Evolutionary conservation across 75 land plant species (phyloP).

Genomic region (Ceratopteris richardii): DNA sequence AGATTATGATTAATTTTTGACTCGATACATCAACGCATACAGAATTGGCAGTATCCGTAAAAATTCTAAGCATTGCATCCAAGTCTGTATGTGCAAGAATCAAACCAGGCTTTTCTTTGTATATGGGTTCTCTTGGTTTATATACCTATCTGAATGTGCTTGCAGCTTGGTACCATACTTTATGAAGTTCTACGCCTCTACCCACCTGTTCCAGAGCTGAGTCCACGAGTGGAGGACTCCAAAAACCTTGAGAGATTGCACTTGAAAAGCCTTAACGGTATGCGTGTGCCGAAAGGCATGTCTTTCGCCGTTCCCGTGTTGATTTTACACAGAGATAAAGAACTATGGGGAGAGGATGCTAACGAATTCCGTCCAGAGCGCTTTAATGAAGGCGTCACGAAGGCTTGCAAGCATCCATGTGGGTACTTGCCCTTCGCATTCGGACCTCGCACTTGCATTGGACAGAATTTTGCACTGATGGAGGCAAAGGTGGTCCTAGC

Average conservation of each 20-base stretch:
- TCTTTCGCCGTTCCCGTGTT: slow-evolving; percentile 29
- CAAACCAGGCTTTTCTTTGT: too few species aligned
- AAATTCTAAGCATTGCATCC: too few species aligned
- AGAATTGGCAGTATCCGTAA: too few species aligned
- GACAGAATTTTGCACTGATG: slow-evolving; percentile 39
- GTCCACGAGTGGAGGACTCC: slow-evolving; percentile 10
- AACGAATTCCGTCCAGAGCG: slow-evolving; percentile 53
- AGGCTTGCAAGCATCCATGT: slow-evolving; percentile 18
- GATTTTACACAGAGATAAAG: slow-evolving; percentile 37
- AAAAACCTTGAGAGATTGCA: too few species aligned
- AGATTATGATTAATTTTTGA: too few species aligned
- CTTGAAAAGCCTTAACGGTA: too few species aligned
- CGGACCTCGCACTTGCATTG: slow-evolving; percentile 41
- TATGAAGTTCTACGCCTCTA: slow-evolving; percentile 45
- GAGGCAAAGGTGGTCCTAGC: slow-evolving; percentile 29
- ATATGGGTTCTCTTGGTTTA: too few species aligned
- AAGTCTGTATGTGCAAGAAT: too few species aligned
- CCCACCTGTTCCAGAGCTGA: slow-evolving; percentile 31
- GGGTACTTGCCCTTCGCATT: slow-evolving; percentile 36
- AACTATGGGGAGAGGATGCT: slow-evolving; percentile 49
- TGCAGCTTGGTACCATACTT: slow-evolving; percentile 40
- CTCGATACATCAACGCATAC: too few species aligned
- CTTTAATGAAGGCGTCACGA: slow-evolving; percentile 24
- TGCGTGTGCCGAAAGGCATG: slow-evolving; percentile 31
- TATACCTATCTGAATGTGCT: too few species aligned